phyloP scores from a whole-genome alignment of 345 rosid genomes.

The Lepidium sativum region DNA sequence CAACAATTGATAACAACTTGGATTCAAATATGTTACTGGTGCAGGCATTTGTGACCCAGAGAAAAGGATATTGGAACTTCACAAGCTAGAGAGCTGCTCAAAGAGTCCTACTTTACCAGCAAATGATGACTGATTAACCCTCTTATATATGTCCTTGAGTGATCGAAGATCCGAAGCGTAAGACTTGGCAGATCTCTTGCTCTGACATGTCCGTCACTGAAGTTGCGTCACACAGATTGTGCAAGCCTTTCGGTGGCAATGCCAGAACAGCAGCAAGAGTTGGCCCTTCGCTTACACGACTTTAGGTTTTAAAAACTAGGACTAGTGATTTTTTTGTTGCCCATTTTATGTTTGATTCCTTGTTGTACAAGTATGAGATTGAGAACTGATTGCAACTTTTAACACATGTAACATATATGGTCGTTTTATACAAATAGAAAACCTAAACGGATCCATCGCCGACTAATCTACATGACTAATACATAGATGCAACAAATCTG shows the following conservation, averaged over 20 bases:
- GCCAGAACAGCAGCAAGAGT: neutral
- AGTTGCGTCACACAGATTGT: constrained; percentile 9
- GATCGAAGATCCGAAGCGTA: constrained; percentile 3
- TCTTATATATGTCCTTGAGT: neutral
- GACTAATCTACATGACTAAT: neutral
- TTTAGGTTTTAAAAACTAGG: neutral
- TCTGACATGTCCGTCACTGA: neutral
- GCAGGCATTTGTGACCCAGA: constrained; percentile 84
- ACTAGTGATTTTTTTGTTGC: constrained; percentile 7
- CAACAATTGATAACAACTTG: neutral
- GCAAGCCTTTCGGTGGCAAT: neutral
- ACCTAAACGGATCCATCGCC: neutral
- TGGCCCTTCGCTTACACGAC: neutral
- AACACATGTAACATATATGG: too few relatives aligned
- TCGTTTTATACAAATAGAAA: too few relatives aligned
- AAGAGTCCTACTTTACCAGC: constrained; percentile 67
- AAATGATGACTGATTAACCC: constrained; percentile 37
- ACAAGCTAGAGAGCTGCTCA: constrained; percentile 63
- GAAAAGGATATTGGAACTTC: constrained; percentile 65
- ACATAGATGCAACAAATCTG: neutral
- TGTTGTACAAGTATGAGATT: constrained; percentile 23
- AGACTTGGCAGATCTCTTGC: neutral
- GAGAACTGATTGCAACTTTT: neutral
- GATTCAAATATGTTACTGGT: constrained; percentile 6
- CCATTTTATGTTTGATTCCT: constrained; percentile 7